These are phyloP conservation scores for Amanita molliuscula DNA, from an alignment of 768 basidiomycete genomes.

Conservation along the genomic window DNA sequence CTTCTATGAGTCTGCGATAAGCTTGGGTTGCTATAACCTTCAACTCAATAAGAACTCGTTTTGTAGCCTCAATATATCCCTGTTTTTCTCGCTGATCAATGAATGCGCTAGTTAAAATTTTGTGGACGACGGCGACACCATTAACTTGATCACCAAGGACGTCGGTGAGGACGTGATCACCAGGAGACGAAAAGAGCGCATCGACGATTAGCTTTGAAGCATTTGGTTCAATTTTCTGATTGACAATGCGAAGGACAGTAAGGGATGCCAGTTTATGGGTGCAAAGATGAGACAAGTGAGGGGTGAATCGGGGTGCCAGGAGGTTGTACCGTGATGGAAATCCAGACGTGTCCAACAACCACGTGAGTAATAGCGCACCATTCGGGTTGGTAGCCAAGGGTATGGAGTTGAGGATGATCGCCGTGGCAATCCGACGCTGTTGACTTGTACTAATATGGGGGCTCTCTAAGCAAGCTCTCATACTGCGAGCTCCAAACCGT, in stretches of 20 bases:
- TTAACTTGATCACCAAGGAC: slow-evolving; percentile 95
- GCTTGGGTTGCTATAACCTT: slow-evolving; percentile 94
- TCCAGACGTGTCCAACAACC: slow-evolving; percentile 91
- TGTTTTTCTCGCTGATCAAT: slow-evolving; percentile 63
- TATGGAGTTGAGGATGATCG: slow-evolving; percentile 93
- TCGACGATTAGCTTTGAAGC: slow-evolving; percentile 83
- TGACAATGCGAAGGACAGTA: slow-evolving; percentile 91
- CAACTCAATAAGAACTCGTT: slow-evolving; percentile 80
- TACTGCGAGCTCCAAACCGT: slow-evolving; percentile 94
- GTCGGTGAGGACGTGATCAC: slow-evolving; percentile 86
- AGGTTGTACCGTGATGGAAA: slow-evolving; percentile 95
- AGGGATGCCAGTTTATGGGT: slow-evolving; percentile 96
- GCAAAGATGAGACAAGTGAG: slow-evolving; percentile 93
- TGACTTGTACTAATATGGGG: slow-evolving; percentile 80
- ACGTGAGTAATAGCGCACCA: slow-evolving; percentile 89
- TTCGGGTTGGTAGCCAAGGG: slow-evolving; percentile 97
- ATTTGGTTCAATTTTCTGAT: slow-evolving; percentile 88
- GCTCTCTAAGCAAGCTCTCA: slow-evolving; percentile 94
- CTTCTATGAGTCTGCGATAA: slow-evolving; percentile 88
- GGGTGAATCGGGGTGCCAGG: slow-evolving; percentile 90
- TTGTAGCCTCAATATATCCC: slow-evolving; percentile 74
- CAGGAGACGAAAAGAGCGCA: slow-evolving; percentile 82
- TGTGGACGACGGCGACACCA: slow-evolving; percentile 86
- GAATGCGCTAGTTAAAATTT: slow-evolving; percentile 83
- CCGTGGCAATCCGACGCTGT: slow-evolving; percentile 90